phyloP scores from a whole-genome alignment of 768 basidiomycete species.

The Russula virescens region DNA sequence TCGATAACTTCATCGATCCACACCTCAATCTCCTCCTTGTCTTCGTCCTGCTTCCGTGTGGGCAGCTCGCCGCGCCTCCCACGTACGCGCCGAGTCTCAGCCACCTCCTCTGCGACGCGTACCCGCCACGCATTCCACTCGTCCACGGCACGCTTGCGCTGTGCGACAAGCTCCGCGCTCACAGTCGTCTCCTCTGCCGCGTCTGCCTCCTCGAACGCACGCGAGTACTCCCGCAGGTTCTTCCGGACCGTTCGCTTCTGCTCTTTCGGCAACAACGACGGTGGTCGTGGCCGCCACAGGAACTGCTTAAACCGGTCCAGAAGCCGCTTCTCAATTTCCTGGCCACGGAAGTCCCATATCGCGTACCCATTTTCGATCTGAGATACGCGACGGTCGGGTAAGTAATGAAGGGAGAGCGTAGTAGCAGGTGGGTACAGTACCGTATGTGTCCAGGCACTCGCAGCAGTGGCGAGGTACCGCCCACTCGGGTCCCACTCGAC shows the following conservation, averaged over 20 bases:
- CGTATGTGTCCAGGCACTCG: slow-evolving; percentile 91
- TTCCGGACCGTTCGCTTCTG: slow-evolving; percentile 81
- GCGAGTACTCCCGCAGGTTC: slow-evolving; percentile 87
- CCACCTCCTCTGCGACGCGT: slow-evolving; percentile 59
- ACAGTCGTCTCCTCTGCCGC: slow-evolving; percentile 92
- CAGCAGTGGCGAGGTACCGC: slow-evolving; percentile 86
- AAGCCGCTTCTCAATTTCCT: slow-evolving; percentile 83
- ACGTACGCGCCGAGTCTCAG: slow-evolving; percentile 45
- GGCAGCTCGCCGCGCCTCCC: slow-evolving; percentile 29
- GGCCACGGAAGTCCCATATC: slow-evolving; percentile 98
- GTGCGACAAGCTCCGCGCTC: slow-evolving; percentile 87
- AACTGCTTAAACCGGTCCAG: slow-evolving; percentile 98
- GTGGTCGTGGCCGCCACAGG: slow-evolving; percentile 95
- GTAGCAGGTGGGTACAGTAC: slow-evolving; percentile 40
- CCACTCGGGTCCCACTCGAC: slow-evolving; percentile 99
- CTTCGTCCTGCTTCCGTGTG: slow-evolving; percentile 42
- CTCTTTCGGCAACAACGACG: slow-evolving; percentile 79
- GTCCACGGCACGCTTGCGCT: slow-evolving; percentile 85
- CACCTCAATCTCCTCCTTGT: slow-evolving; percentile 87
- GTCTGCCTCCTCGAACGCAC: slow-evolving; percentile 93
- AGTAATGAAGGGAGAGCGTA: background rate
- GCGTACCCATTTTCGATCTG: slow-evolving; percentile 96
- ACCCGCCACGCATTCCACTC: slow-evolving; percentile 99
- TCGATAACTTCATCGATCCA: slow-evolving; percentile 93
- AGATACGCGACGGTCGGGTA: background rate